phyloP scores from a whole-genome alignment of 345 rosid genomes.

The Salix arbutifolia region DNA sequence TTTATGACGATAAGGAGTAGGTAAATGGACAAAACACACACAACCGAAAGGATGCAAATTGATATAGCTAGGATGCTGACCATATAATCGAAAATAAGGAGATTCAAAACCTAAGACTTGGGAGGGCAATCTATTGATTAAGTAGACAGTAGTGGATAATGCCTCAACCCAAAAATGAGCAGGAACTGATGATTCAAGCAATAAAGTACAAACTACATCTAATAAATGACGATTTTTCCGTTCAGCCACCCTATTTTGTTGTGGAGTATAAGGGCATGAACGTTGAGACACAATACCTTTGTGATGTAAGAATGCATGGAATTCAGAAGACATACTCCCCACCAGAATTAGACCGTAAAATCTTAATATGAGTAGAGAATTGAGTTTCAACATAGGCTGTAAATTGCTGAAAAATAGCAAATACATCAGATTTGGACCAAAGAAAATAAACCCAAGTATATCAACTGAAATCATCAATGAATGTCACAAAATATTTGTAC shows the following conservation, averaged over 20 bases:
- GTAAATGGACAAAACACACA: background rate
- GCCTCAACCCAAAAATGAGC: rapidly evolving
- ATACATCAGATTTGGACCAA: background rate
- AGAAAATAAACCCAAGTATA: background rate
- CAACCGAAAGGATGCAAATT: background rate
- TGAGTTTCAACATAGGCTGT: background rate
- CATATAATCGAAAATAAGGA: background rate
- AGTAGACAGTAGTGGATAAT: background rate
- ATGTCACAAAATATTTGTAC: background rate
- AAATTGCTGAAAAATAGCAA: background rate
- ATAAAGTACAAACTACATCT: background rate
- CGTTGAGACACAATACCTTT: background rate
- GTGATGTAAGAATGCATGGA: background rate
- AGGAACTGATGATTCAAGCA: background rate
- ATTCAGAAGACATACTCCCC: background rate
- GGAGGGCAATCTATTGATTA: background rate
- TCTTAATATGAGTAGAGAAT: background rate
- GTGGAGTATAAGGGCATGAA: background rate
- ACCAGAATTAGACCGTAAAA: background rate
- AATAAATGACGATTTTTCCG: background rate
- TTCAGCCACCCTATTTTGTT: background rate
- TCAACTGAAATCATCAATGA: background rate
- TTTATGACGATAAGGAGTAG: background rate
- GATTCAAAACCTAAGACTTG: background rate
- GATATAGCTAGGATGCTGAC: background rate